Conservation (phyloP, 441 rosid species). For the Euphorbia schlechtendalii region DNA sequence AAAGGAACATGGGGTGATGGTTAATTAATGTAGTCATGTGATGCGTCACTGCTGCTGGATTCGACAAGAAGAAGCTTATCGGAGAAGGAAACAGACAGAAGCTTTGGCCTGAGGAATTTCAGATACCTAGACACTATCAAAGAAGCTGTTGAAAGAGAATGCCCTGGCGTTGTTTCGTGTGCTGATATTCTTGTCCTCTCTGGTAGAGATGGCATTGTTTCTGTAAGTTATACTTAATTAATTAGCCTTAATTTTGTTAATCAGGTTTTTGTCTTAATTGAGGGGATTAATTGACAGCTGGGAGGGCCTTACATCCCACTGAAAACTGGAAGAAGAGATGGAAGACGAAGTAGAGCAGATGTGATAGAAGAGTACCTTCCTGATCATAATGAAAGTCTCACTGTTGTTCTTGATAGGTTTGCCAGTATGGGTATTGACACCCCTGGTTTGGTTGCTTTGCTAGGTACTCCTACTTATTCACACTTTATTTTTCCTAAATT, state of each 20-base stretch:
- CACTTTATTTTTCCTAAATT: no score
- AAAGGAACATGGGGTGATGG: no score
- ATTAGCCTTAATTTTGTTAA: no score
- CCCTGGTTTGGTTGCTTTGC: constrained; percentile 74
- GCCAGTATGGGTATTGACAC: constrained; percentile 67
- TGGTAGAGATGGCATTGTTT: constrained; percentile 78
- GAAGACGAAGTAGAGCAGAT: constrained; percentile 75
- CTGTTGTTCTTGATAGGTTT: constrained; percentile 77
- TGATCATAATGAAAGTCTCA: constrained; percentile 90
- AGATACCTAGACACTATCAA: constrained; percentile 82
- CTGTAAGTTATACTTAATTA: constrained; percentile 30
- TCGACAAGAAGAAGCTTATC: constrained; percentile 88
- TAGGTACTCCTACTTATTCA: constrained; percentile 35
- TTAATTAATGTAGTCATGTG: constrained; percentile 55
- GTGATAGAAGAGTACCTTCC: constrained; percentile 73
- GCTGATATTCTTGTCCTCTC: constrained; percentile 85
- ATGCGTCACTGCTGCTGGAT: constrained; percentile 93
- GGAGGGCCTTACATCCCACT: constrained; percentile 90
- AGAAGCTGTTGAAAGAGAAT: constrained; percentile 92
- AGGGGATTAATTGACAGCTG: constrained; percentile 34
- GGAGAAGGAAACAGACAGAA: constrained; percentile 94
- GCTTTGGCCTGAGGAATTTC: constrained; percentile 92
- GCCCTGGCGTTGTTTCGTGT: constrained; percentile 92
- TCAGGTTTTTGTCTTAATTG: no score
- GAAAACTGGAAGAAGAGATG: constrained; percentile 93